A percentile compares a stretch with the other conserved stretches of the same genome.
Conservation (phyloP, 257 asterid species). For the Solanum medicagineum region DNA sequence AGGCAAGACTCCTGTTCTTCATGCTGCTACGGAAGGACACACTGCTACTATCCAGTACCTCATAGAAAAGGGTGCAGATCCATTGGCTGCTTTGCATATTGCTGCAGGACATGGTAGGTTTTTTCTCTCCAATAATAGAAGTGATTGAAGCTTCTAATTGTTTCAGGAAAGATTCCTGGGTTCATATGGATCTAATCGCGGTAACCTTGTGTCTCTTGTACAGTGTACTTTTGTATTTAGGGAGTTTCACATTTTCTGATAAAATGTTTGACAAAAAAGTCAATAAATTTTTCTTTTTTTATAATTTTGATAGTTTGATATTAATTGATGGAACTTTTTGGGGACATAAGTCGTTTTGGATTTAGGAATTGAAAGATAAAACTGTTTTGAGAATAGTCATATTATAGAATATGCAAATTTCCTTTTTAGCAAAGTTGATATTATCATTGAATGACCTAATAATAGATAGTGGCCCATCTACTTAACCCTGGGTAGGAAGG, state of each 20-base stretch:
- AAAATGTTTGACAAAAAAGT: neutral
- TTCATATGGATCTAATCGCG: neutral
- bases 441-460: neutral
- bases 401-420: neutral
- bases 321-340: neutral
- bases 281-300: neutral
- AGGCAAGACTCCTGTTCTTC: conserved; percentile 86
- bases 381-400: neutral
- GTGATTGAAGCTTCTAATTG: neutral
- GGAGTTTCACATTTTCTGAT: neutral
- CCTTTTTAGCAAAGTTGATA: neutral
- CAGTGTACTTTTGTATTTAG: neutral
- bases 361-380: neutral
- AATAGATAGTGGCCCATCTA: neutral
- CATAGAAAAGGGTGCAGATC: conserved; percentile 64
- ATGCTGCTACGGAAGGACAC: conserved; percentile 87
- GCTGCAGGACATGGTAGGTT: conserved; percentile 65
- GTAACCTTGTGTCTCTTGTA: neutral
- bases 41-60: conserved; percentile 68
- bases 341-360: neutral
- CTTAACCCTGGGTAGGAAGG: neutral
- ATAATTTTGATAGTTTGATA: neutral
- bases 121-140: neutral
- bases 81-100: conserved; percentile 80
- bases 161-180: neutral